A percentile compares a stretch with the other conserved stretches of the same genome.
These are phyloP conservation scores for Hirsutella thompsonii DNA, from an alignment of 2,329 filamentous ascomycete species.

Conservation along the genomic window DNA sequence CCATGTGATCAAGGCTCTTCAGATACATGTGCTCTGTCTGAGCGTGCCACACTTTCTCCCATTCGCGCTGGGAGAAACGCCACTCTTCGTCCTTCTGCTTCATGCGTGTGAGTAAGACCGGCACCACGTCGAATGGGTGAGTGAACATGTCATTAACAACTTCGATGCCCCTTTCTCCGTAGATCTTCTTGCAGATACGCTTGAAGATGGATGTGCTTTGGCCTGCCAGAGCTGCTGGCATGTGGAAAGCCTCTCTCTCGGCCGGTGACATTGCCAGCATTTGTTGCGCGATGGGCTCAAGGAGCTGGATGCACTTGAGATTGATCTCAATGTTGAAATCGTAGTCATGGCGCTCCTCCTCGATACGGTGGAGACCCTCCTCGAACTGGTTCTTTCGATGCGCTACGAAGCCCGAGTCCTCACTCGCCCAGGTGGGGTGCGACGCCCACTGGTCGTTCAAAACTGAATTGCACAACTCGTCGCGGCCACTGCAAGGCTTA, in stretches of 20 bases:
- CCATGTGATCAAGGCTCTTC: slow-evolving; percentile 94
- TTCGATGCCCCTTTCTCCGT: slow-evolving; percentile 74
- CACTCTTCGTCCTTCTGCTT: slow-evolving; percentile 97
- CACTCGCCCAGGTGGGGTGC: slow-evolving; percentile 96
- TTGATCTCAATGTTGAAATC: slow-evolving; percentile 97
- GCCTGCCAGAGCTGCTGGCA: slow-evolving; percentile 75
- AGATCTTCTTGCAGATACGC: slow-evolving; percentile 94
- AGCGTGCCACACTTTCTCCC: slow-evolving; percentile 97
- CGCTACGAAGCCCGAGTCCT: slow-evolving; percentile 94
- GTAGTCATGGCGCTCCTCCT: slow-evolving; percentile 96
- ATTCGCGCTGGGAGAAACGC: slow-evolving; percentile 92
- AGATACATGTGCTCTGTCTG: slow-evolving; percentile 93
- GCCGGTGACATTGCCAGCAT: slow-evolving; percentile 66
- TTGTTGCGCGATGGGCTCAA: slow-evolving; percentile 87
- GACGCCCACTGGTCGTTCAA: slow-evolving; percentile 98
- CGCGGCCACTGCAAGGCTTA: slow-evolving; percentile 84
- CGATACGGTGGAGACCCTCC: slow-evolving; percentile 87
- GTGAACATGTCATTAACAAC: slow-evolving; percentile 81
- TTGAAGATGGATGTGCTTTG: slow-evolving; percentile 96
- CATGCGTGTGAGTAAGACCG: slow-evolving; percentile 73
- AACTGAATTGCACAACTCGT: slow-evolving; percentile 86
- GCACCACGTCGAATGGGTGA: slow-evolving; percentile 75
- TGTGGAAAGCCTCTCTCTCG: slow-evolving; percentile 62
- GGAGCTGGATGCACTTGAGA: slow-evolving; percentile 84
- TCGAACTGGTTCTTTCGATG: slow-evolving; percentile 95